Conservation (phyloP, 257 asterid genomes). For the Oldenlandia corymbosa region DNA sequence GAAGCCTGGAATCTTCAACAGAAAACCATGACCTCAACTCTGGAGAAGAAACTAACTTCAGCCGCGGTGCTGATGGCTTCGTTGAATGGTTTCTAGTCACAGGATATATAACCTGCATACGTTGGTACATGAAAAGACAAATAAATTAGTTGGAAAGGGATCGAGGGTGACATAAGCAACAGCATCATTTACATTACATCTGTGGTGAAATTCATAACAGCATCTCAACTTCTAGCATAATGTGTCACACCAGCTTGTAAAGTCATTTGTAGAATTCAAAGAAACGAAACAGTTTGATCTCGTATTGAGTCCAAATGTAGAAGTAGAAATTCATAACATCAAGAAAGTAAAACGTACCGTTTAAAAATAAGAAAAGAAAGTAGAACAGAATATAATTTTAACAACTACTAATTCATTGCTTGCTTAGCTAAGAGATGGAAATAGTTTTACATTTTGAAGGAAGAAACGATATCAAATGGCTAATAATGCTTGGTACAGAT, state of each 20-base stretch:
- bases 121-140: constrained; percentile 4
- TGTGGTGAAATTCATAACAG: neutral
- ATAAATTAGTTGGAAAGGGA: neutral
- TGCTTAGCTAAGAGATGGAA: neutral
- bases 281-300: neutral
- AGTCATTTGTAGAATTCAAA: constrained; percentile 1
- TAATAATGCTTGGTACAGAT: neutral
- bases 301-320: neutral
- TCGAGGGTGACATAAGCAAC: neutral
- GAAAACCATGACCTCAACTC: constrained; percentile 76
- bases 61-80: constrained; percentile 65
- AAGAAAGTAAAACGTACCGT: neutral
- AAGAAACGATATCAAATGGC: neutral
- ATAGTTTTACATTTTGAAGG: neutral
- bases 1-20: constrained; percentile 85
- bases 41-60: constrained; percentile 69
- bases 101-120: constrained; percentile 68
- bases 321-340: neutral
- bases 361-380: too few species aligned
- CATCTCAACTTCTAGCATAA: neutral
- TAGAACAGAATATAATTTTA: too few species aligned
- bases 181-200: neutral
- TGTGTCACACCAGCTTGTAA: neutral
- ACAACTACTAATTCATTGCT: neutral
- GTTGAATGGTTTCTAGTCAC: constrained; percentile 57